These are phyloP conservation scores for Phlegmacium glaucopus DNA, from an alignment of 768 basidiomycete genomes.

Conservation along the genomic window DNA sequence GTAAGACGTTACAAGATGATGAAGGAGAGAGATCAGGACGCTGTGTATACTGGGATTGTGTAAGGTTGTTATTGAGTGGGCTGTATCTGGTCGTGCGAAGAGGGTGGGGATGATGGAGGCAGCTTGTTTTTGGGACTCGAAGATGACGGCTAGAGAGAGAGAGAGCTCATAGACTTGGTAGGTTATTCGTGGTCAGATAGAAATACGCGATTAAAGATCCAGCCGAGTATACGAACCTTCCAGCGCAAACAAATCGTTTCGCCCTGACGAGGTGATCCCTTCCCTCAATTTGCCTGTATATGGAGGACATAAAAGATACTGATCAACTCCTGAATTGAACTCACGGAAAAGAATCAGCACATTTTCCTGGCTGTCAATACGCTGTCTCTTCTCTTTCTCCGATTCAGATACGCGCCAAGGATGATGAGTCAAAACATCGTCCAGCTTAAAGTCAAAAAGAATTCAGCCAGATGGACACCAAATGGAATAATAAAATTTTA, in stretches of 20 bases:
- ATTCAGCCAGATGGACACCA: not conserved
- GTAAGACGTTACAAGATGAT: constrained; percentile 54
- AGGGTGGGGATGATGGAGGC: constrained; percentile 60
- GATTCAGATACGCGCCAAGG: constrained; percentile 26
- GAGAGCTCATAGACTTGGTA: constrained; percentile 73
- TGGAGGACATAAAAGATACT: not conserved
- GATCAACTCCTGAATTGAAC: too few species aligned
- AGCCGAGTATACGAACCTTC: constrained; percentile 50
- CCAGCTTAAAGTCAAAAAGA: constrained; percentile 34
- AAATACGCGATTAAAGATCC: not conserved
- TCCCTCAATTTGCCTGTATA: constrained; percentile 70
- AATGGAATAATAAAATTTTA: not conserved
- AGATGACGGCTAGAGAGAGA: constrained; percentile 59
- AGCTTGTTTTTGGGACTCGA: constrained; percentile 58
- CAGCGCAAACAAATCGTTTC: constrained; percentile 58
- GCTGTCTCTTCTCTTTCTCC: constrained; percentile 31
- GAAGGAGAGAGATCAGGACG: constrained; percentile 50
- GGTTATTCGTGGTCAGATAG: not conserved
- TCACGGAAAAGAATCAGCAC: constrained; percentile 70
- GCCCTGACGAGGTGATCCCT: constrained; percentile 58
- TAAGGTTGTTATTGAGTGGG: constrained; percentile 11
- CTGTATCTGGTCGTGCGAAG: constrained; percentile 40
- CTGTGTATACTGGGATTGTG: constrained; percentile 22
- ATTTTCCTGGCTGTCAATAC: constrained; percentile 60
- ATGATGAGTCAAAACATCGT: constrained; percentile 41